Evolutionary conservation across 2,329 filamentous ascomycete genomes (phyloP).

Genomic region (Diaporthe nobilis): DNA sequence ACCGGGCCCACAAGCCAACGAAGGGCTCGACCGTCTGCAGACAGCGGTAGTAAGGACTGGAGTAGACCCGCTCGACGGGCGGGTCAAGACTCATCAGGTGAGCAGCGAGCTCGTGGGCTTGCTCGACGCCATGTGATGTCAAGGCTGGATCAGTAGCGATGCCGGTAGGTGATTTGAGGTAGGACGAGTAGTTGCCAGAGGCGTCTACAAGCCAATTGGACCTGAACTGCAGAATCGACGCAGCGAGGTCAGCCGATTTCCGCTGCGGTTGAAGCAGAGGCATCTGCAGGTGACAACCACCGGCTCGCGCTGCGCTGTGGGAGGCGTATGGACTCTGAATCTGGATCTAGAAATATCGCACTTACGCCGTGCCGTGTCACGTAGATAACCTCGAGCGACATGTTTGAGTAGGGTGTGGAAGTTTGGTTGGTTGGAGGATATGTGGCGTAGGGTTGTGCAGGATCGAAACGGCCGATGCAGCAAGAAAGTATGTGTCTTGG

Average conservation of each 20-base stretch:
- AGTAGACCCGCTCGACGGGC: slow-evolving; percentile 83
- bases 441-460: background rate
- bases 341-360: slow-evolving; percentile 44
- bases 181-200: slow-evolving; percentile 80
- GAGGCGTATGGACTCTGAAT: background rate
- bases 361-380: slow-evolving; percentile 82
- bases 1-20: slow-evolving; percentile 57
- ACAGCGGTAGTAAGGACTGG: slow-evolving; percentile 88
- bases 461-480: slow-evolving; percentile 22
- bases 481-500: background rate
- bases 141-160: slow-evolving; percentile 90
- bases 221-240: slow-evolving; percentile 76
- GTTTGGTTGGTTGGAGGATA: too few relatives aligned
- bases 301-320: slow-evolving; percentile 5
- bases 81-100: slow-evolving; percentile 75
- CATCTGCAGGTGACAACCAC: slow-evolving; percentile 12
- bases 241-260: slow-evolving; percentile 33
- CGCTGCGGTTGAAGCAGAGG: slow-evolving; percentile 20
- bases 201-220: slow-evolving; percentile 91
- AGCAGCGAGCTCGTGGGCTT: slow-evolving; percentile 82
- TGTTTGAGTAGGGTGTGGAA: slow-evolving; percentile 48
- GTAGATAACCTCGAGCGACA: slow-evolving; percentile 81
- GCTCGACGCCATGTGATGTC: slow-evolving; percentile 86
- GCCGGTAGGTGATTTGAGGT: slow-evolving; percentile 85
- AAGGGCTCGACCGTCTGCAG: slow-evolving; percentile 86